These are phyloP conservation scores for Chaetomium fimeti DNA, from an alignment of 495 filamentous ascomycete genomes.

Conservation along the genomic window DNA sequence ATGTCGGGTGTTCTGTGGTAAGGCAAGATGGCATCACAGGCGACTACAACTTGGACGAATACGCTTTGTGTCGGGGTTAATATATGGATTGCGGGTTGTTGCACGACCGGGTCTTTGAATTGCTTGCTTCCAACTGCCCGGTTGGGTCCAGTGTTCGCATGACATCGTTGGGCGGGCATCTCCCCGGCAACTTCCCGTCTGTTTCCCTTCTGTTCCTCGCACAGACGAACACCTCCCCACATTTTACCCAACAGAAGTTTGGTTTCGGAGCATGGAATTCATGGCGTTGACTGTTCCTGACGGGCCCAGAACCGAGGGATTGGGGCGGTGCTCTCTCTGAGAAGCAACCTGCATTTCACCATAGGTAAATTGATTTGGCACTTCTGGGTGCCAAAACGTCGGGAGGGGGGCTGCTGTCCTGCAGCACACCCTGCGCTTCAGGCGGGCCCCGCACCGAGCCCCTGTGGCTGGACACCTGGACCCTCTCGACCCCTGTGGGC, in stretches of 20 bases:
- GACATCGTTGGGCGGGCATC: conserved; percentile 12
- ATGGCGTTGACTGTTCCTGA: neutral
- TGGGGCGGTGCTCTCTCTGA: neutral
- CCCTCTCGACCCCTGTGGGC: neutral
- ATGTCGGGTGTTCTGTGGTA: neutral
- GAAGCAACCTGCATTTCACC: neutral
- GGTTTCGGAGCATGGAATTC: neutral
- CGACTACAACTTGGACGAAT: neutral
- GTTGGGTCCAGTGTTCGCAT: conserved; percentile 6
- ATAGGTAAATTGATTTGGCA: neutral
- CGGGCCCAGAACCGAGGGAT: neutral
- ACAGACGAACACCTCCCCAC: neutral
- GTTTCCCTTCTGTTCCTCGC: neutral
- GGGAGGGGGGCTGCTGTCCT: neutral
- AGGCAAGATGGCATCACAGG: neutral
- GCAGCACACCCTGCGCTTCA: neutral
- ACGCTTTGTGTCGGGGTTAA: no score
- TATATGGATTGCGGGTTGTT: neutral
- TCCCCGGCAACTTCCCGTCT: conserved; percentile 6
- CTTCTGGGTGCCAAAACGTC: neutral
- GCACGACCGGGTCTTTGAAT: neutral
- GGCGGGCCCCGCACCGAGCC: no score
- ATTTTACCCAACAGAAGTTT: neutral
- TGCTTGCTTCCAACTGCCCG: neutral
- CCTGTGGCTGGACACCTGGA: conserved; percentile 1